Base-by-base conservation (phyloP, 1,139 yeast genomes). In the Arxiozyma heterogenica region DNA sequence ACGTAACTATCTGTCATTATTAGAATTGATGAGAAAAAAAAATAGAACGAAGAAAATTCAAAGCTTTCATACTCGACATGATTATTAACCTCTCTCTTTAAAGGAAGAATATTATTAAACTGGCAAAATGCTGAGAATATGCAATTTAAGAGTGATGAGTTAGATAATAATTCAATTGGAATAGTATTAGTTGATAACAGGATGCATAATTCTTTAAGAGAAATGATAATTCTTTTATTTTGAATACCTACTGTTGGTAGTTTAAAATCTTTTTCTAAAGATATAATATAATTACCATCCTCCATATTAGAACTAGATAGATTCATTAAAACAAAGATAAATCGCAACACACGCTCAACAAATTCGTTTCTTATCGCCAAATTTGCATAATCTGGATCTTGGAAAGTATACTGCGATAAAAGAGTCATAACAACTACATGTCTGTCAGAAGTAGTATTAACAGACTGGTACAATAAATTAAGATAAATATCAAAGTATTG, bases 11-110 rank as follows among this genome's bases (percentile, higher is more conserved):
- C 81, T 15, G 70, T 60, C 65, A 70, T 60, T 56, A 83, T 87
- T 0, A 82, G 78, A 62, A 84, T 79, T 53, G 84, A 84, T 23
- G 84, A 80, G 6, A 85, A 77, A 11, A 83, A 84, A 65, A 82
- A 87, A 58, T 85, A 82, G 39, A 90, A 88, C 0, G 87, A 80
- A 0, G 93, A 83, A 75, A 93, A 91, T 53, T 86, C 90, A 22
- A 88, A 89, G 49, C 84, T 84, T 65, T 93, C 98, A 65, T 86
- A 93, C 65, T 91, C 97, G 15, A 93, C 89, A 67, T 93, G 98
- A 55, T 81, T 83, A 17, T 79, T 76, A n/a, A 82, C 80, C 64
- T 89, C 96, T 58, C 98, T 76, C 59, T 77, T 79, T 63, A 89
- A 72, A 0, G 86, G 84, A 0, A 95, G 86, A 52, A 83, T 78